A percentile compares a stretch with the other conserved stretches of the same genome.
Conservation (phyloP, 2,329 filamentous ascomycete genomes). For the Stylonectria norvegica region DNA sequence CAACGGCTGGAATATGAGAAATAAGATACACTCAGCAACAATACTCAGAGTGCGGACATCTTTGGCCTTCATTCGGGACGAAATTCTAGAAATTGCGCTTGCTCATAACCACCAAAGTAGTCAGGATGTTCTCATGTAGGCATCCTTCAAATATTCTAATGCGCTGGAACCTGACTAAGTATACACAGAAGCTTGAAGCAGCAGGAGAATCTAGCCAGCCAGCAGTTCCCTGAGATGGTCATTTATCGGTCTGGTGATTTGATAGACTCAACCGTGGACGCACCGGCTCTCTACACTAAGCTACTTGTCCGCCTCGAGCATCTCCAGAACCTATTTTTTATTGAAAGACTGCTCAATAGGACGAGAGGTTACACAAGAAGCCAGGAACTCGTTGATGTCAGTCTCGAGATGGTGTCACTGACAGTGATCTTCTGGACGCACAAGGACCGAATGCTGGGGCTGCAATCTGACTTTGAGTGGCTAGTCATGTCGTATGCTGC, state of each 20-base stretch:
- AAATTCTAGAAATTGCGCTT: slow-evolving; percentile 29
- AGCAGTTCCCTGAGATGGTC: not conserved
- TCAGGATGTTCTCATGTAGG: slow-evolving; percentile 5
- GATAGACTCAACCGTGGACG: not conserved
- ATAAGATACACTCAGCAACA: slow-evolving; percentile 30
- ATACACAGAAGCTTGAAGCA: not conserved
- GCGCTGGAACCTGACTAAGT: not conserved
- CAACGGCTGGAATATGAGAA: slow-evolving; percentile 37
- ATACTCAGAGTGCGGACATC: slow-evolving; percentile 23
- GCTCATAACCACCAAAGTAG: not conserved
- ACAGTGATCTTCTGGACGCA: slow-evolving; percentile 47
- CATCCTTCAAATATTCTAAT: not conserved
- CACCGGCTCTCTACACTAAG: slow-evolving; percentile 36
- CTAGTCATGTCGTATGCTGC: slow-evolving; percentile 49
- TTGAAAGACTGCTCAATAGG: slow-evolving; percentile 53
- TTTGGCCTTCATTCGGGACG: slow-evolving; percentile 25
- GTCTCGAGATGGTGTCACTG: slow-evolving; percentile 44
- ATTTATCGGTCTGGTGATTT: not conserved
- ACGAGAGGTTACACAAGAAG: slow-evolving; percentile 30
- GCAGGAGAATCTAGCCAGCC: not conserved
- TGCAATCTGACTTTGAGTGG: slow-evolving; percentile 43
- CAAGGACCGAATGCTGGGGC: slow-evolving; percentile 37
- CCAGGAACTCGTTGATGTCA: slow-evolving; percentile 40
- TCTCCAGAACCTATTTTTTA: slow-evolving; percentile 54
- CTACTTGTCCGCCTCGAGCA: slow-evolving; percentile 48